Base-by-base conservation (phyloP, 768 basidiomycete species). In the Calocera cornea region DNA sequence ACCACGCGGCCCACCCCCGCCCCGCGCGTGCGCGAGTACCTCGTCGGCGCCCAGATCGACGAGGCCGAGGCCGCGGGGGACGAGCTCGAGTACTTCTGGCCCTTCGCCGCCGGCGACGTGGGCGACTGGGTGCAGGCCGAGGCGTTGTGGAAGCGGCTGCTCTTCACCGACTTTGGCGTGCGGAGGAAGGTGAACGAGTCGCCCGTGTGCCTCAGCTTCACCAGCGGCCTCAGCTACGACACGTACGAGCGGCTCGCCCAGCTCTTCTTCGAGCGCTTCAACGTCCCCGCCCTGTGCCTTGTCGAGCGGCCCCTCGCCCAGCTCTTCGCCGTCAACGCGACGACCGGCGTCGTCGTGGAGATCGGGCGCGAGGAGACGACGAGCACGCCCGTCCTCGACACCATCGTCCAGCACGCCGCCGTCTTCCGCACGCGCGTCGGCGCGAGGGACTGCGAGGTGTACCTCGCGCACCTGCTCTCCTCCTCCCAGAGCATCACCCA, bases 181-280 rank as follows among this genome's bases (percentile, higher is more conserved):
- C 84, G 89, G 65, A 88, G 93, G 66, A 84, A 84, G 7, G 90
- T 91, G 72, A 93, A 94, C 74, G 91, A 94, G 74, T 93, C 90
- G 19, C 90, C 92, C 1, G 84, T 92, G 66, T 81, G 94, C 34
- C 81, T 95, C 67, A 86, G 87, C 41, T 80, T 95, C 66, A 78
- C 82, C 2, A 77, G 87, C 0, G 83, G 85, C 34, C 82, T 90
- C 24, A 83, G 89, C 29, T 83, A 88, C 65, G 78, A 79, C 40
- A 81, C 84, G 10, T 83, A 88, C 75, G 90, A 94, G 74, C 82
- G 82, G 49, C 82, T 88, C 72, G 88, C 87, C 72, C 91, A 89
- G 73, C 81, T 90, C 41, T 91, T 95, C 77, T 97, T 97, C 72
- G 93, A 95, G 74, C 87, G 90, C 29, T 90, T 95, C 83, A 93